A percentile compares a stretch with the other conserved stretches of the same genome.
Evolutionary conservation across 768 basidiomycete genomes (phyloP).

Genomic region (Termitomyces sp.): DNA sequence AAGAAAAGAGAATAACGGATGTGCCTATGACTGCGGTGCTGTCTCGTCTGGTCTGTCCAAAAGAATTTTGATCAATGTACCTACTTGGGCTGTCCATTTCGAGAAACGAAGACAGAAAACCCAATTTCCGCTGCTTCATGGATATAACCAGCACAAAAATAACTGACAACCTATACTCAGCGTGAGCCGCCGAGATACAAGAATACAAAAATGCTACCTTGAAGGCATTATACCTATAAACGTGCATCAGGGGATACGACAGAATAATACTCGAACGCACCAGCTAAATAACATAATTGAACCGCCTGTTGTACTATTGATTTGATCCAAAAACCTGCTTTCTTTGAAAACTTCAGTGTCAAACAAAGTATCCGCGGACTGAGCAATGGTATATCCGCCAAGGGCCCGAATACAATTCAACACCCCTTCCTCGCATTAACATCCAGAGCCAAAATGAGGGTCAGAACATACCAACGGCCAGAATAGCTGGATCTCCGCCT

Average conservation of each 20-base stretch:
- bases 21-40: conserved; percentile 50
- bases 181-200: neutral
- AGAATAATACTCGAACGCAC: conserved; percentile 25
- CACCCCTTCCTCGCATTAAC: conserved; percentile 29
- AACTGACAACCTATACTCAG: conserved; percentile 45
- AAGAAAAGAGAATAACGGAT: conserved; percentile 65
- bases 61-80: conserved; percentile 7
- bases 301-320: conserved; percentile 41
- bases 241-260: neutral
- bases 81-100: conserved; percentile 61
- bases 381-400: conserved; percentile 50
- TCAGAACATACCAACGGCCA: conserved; percentile 42
- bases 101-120: conserved; percentile 53
- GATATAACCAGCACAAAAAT: conserved; percentile 55
- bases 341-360: conserved; percentile 59
- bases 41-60: neutral
- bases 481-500: conserved; percentile 43
- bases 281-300: conserved; percentile 52
- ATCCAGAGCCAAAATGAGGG: neutral
- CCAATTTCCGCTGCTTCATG: conserved; percentile 59
- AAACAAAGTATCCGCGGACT: conserved; percentile 46
- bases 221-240: conserved; percentile 55
- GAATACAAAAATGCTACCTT: conserved; percentile 32
- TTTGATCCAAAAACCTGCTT: conserved; percentile 40
- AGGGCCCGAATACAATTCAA: conserved; percentile 61